phyloP scores from a whole-genome alignment of 306 rosid species.

The Mimosa pudica region DNA sequence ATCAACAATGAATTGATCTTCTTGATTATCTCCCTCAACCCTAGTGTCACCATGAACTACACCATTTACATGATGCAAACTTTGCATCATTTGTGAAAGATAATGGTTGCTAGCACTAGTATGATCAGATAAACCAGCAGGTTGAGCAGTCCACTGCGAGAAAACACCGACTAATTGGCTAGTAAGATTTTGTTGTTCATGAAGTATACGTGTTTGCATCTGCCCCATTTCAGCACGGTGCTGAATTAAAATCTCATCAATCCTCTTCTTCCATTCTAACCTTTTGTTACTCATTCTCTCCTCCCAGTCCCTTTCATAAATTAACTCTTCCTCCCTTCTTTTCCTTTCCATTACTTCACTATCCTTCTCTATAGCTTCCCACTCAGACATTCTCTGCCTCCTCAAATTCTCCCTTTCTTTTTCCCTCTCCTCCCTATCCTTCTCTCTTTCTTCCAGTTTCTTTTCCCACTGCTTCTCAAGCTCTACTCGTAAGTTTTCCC shows the following conservation, averaged over 20 bases:
- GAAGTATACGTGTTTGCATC: slow-evolving; percentile 82
- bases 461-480: slow-evolving; percentile 71
- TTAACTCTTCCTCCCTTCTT: slow-evolving; percentile 76
- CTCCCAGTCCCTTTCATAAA: slow-evolving; percentile 72
- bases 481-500: slow-evolving; percentile 58
- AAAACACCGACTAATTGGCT: slow-evolving; percentile 80
- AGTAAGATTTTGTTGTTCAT: slow-evolving; percentile 86
- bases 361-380: slow-evolving; percentile 82
- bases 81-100: slow-evolving; percentile 95
- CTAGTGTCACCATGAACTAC: slow-evolving; percentile 81
- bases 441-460: slow-evolving; percentile 69
- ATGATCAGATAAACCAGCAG: slow-evolving; percentile 82
- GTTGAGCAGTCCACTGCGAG: slow-evolving; percentile 93
- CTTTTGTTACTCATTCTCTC: slow-evolving; percentile 81
- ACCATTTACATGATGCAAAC: slow-evolving; percentile 85
- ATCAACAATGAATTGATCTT: slow-evolving; percentile 88
- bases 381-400: slow-evolving; percentile 69
- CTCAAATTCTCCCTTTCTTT: slow-evolving; percentile 59
- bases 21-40: slow-evolving; percentile 95
- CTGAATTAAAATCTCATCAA: slow-evolving; percentile 72
- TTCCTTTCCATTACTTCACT: slow-evolving; percentile 75
- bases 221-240: slow-evolving; percentile 89
- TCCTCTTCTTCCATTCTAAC: slow-evolving; percentile 83
- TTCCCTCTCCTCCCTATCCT: slow-evolving; percentile 60
- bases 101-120: slow-evolving; percentile 87